Evolutionary conservation across 2,329 filamentous ascomycete genomes (phyloP), one percentile per base, ranked within the genome.

Genomic region (Alternaria hordeiaustralica): DNA sequence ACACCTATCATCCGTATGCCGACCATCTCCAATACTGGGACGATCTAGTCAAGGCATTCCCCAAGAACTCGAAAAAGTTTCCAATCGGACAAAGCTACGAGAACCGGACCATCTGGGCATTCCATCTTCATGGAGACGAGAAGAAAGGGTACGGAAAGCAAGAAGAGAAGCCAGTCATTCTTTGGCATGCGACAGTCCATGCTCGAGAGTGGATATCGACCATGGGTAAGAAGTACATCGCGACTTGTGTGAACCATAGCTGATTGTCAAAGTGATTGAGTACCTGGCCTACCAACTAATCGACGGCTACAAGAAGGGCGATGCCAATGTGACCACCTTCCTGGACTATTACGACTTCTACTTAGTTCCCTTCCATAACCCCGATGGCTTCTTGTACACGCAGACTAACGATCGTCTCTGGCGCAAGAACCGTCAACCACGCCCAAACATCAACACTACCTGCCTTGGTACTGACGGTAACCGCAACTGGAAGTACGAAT

Each of bases 351-450:
- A 75, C 59, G 74, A 77, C 55, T 78, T 78, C 59, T 78, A 74
- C 59, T 71, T 78, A 4, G 65, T 78, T 4, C 75, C 75, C 11
- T 72, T 77, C 41, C 73, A 75, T 45, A 78, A 78, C 33, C 75
- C 75, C 5, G 75, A 78, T 53, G 75, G 72, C 49, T 79, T 79
- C 60, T 56, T 75, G 53, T 77, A 77, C 64, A 69, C 71, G 9
- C 77, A 79, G 63, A 79, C 75, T 4, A 78, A 61, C 43, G 69
- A 79, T 18, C 74, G 77, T 5, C 69, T 79, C 13, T 79, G 77
- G 77, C 73, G 77, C 21, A 79, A 79, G 58, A 79, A 79, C 55
- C 71, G 77, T 9, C 75, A 78, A 58, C 71, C 74, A 8, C 71
- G 69, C 8, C 72, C 75, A 5, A 80, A 53, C 12, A 41, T 58